Evolutionary conservation across 2,329 filamentous ascomycete species (phyloP).

Genomic region (Colletotrichum somersetense): DNA sequence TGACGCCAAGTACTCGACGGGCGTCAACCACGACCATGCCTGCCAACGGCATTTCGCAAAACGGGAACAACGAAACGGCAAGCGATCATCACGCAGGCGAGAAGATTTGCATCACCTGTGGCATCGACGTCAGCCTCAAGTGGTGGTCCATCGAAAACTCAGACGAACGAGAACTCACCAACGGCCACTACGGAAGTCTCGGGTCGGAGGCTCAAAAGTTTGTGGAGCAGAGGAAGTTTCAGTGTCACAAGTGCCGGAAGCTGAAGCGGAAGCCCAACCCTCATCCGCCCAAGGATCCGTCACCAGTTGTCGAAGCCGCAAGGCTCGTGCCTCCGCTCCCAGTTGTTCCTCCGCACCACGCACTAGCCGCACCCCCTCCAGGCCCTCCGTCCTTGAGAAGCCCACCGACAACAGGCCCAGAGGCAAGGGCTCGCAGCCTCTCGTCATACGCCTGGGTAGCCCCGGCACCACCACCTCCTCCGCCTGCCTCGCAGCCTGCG

Average conservation of each 20-base stretch:
- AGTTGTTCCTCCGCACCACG: constrained; percentile 44
- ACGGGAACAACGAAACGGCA: constrained; percentile 14
- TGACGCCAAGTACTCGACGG: constrained; percentile 62
- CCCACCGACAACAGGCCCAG: constrained; percentile 37
- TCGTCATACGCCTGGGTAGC: constrained; percentile 39
- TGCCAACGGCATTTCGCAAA: constrained; percentile 43
- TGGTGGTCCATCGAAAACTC: constrained; percentile 74
- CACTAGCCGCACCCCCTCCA: constrained; percentile 45
- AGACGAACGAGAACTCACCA: constrained; percentile 65
- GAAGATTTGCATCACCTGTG: constrained; percentile 73
- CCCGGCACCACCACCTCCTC: constrained; percentile 36
- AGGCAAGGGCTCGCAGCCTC: constrained; percentile 42
- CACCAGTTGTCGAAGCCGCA: constrained; percentile 27
- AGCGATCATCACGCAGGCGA: constrained; percentile 55
- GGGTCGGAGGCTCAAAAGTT: constrained; percentile 71
- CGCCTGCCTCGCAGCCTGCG: constrained; percentile 34
- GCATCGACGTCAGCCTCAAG: constrained; percentile 78
- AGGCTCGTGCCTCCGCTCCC: constrained; percentile 44
- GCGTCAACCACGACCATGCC: constrained; percentile 65
- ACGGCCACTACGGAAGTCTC: constrained; percentile 63
- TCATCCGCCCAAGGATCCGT: constrained; percentile 44
- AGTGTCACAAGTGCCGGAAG: constrained; percentile 82
- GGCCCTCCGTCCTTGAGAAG: constrained; percentile 37
- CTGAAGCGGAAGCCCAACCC: constrained; percentile 59
- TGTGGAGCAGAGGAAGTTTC: constrained; percentile 71